Base-by-base conservation (phyloP, 1,139 yeast genomes). In the Candida labiduridarum region DNA sequence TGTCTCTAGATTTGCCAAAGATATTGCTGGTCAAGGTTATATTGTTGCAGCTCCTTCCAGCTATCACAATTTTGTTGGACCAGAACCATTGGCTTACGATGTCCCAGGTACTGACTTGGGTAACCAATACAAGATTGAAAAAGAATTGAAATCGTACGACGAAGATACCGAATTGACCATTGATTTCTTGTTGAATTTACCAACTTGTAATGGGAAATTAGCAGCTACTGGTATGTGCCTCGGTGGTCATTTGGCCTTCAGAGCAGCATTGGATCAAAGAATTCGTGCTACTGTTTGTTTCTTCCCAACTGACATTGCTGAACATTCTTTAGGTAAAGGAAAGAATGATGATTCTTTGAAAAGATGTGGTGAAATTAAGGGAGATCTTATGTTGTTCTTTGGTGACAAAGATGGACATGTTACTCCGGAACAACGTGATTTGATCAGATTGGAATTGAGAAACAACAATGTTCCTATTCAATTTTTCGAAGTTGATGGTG, bases 171-270 rank as follows among this genome's bases (percentile, higher is more conserved):
- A 69, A 45, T 69, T 87, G 53, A 76, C 89, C 25, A 75, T 87
- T 59, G 90, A 86, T 60, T 83, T 85, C 59, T 74, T 88, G 54
- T 65, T 67, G 48, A 62, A 78, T 2, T 72, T 87, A 55, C 72
- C 78, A 1, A 85, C 89, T 3, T 87, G 89, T 64, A 85, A 81
- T 56, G 94, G 94, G 42, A 80, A 77, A 54, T 79, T 87, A 56
- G 96, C 95, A 29, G 86, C 92, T 47, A 86, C 94, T 1, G 96
- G 96, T 22, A 88, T 88, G 92, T 88, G 96, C 64, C 79, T 88
- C 41, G 96, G 96, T 18, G 96, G 96, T 1, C 95, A 88, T 63
- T 72, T 87, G 61, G 94, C 96, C 1, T 86, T 81, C 67, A 76
- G 96, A 58, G 83, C 89, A 1, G 80, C 87, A 7, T 74, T 87